Conservation (phyloP, 768 basidiomycete species). For the Naganishia onofrii region DNA sequence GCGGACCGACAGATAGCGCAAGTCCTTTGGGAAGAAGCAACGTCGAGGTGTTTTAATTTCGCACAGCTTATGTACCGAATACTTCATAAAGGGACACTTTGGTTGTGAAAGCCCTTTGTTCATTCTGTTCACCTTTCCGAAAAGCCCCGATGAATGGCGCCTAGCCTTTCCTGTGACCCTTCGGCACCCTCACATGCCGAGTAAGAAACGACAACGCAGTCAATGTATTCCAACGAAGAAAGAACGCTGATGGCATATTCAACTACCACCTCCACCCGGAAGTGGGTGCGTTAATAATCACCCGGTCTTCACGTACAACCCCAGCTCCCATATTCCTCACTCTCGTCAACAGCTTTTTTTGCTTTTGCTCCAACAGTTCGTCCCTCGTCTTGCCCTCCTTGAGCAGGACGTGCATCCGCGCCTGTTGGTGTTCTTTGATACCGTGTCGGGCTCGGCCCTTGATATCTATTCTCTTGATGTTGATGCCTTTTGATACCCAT, state of each 20-base stretch:
- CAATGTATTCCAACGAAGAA: not conserved
- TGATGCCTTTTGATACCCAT: constrained; percentile 86
- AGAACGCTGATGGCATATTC: not conserved
- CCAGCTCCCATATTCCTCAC: constrained; percentile 69
- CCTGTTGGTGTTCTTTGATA: constrained; percentile 69
- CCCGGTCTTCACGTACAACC: constrained; percentile 69
- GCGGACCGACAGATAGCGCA: no score
- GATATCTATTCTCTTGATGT: constrained; percentile 68
- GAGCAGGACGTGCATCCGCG: constrained; percentile 71
- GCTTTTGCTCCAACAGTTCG: constrained; percentile 64
- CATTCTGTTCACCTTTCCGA: not conserved
- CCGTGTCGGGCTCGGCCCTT: constrained; percentile 80
- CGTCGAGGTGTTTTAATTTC: not conserved
- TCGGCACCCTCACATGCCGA: no score
- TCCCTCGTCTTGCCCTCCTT: constrained; percentile 74
- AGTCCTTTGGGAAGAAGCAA: not conserved
- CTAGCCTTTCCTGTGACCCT: no score
- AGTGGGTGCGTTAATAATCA: constrained; percentile 38
- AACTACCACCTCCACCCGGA: constrained; percentile 47
- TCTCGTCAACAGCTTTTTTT: constrained; percentile 66
- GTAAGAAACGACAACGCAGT: no score
- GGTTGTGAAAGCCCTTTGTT: not conserved
- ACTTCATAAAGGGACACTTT: not conserved
- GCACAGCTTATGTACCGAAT: not conserved
- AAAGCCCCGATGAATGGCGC: no score